A percentile compares a stretch with the other conserved stretches of the same genome.
These are phyloP conservation scores for Styphnolobium japonicum DNA, from an alignment of 306 rosid species.

Conservation along the genomic window DNA sequence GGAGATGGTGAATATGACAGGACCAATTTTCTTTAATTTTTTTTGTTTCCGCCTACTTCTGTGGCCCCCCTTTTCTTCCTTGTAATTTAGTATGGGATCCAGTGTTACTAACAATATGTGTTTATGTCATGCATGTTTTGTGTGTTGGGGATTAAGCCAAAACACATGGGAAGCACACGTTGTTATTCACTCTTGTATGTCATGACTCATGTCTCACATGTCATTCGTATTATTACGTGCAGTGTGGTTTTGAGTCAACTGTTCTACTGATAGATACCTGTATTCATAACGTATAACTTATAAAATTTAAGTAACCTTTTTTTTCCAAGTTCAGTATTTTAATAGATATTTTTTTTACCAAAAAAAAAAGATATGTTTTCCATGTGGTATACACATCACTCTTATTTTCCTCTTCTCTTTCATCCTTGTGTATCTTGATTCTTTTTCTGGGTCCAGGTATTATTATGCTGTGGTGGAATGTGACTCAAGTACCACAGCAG, in stretches of 20 bases:
- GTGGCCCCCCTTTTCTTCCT: not conserved
- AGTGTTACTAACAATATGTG: not conserved
- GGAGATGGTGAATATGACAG: not conserved
- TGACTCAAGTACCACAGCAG: conserved; percentile 73
- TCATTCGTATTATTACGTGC: not conserved
- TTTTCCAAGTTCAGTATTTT: not conserved
- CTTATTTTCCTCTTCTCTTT: not conserved
- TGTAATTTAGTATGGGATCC: not conserved
- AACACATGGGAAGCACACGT: not conserved
- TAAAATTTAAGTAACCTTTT: not conserved
- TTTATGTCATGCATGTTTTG: not conserved
- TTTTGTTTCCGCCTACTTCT: not conserved
- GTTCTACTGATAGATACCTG: not conserved
- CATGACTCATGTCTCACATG: not conserved
- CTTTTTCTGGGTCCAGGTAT: conserved; percentile 53
- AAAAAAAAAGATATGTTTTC: too few species aligned
- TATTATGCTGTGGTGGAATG: conserved; percentile 86
- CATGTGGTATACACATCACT: not conserved
- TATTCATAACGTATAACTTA: not conserved
- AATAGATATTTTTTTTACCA: too few species aligned
- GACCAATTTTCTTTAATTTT: not conserved
- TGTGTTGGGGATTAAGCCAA: not conserved
- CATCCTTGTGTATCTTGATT: not conserved
- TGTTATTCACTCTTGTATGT: not conserved
- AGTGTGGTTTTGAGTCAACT: not conserved